These are phyloP conservation scores for Chenopodium album DNA, from an alignment of 148 eudicot species.

Conservation along the genomic window DNA sequence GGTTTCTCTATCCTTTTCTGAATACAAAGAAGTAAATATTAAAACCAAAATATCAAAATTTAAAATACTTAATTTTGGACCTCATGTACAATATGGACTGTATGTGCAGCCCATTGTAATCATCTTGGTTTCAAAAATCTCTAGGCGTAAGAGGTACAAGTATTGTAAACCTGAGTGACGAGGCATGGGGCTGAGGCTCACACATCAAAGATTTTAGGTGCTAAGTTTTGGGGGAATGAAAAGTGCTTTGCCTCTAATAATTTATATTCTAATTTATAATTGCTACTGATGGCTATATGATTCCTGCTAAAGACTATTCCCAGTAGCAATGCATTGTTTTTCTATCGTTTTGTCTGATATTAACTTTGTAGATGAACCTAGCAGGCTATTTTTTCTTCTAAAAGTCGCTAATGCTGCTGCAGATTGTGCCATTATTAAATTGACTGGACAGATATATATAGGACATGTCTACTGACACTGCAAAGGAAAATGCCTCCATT, in stretches of 20 bases:
- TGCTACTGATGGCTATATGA: not conserved
- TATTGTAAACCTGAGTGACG: not conserved
- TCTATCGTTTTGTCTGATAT: not conserved
- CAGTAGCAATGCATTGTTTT: not conserved
- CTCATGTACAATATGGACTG: not conserved
- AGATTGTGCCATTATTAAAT: constrained; percentile 1
- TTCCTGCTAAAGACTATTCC: constrained; percentile 4
- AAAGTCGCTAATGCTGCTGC: constrained; percentile 6
- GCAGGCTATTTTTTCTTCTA: not conserved
- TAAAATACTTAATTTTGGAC: not conserved
- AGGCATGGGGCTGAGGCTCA: not conserved
- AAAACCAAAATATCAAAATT: not conserved
- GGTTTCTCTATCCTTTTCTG: not conserved
- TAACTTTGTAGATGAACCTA: not conserved
- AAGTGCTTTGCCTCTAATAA: not conserved
- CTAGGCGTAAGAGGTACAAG: not conserved
- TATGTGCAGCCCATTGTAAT: not conserved
- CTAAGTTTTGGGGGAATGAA: not conserved
- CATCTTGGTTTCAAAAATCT: not conserved
- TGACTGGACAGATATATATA: constrained; percentile 19
- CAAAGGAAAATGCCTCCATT: constrained; percentile 52
- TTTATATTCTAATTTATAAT: not conserved
- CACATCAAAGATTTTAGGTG: not conserved
- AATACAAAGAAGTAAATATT: not conserved
- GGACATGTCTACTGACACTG: constrained; percentile 62